These are phyloP conservation scores for Fusarium aywerte DNA, from an alignment of 2,329 filamentous ascomycete species.

Conservation along the genomic window DNA sequence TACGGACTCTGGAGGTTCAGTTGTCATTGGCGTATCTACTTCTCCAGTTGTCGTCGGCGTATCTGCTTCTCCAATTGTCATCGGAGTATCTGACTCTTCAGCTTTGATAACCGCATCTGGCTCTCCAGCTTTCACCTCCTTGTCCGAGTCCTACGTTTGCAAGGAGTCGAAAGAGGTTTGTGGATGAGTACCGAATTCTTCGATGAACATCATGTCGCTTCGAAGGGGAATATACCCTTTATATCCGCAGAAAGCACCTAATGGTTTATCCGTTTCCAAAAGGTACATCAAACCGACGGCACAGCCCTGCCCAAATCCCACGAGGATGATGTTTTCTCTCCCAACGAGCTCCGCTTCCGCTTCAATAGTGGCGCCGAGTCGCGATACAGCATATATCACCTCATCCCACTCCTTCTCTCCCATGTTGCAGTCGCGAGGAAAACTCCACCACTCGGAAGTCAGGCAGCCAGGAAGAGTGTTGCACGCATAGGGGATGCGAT, in stretches of 20 bases:
- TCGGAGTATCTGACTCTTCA: background rate
- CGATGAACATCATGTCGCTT: background rate
- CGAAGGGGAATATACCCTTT: constrained; percentile 4
- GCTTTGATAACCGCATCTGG: too few species aligned
- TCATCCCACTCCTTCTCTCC: background rate
- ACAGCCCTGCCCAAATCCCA: constrained; percentile 12
- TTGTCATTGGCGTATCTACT: too few species aligned
- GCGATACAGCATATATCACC: background rate
- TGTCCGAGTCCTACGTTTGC: too few species aligned
- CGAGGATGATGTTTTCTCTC: constrained; percentile 11
- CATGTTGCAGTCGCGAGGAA: background rate
- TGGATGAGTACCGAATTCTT: background rate
- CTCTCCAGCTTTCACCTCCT: background rate
- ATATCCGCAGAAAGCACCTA: constrained; percentile 20
- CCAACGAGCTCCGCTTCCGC: background rate
- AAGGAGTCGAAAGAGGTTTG: background rate
- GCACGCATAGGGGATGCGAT: background rate
- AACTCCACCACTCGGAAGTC: background rate
- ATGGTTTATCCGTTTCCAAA: background rate
- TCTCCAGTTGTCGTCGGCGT: background rate
- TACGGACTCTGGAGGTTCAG: background rate
- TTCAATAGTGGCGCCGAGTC: background rate
- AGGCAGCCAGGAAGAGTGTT: too few species aligned
- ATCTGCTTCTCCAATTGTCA: background rate
- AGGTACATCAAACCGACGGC: constrained; percentile 5